Percentiles rank a stretch among this genome's conserved stretches.
These are phyloP conservation scores for Schoenoplectus tabernaemontani DNA, from an alignment of 202 grass and related monocot species.

Conservation along the genomic window DNA sequence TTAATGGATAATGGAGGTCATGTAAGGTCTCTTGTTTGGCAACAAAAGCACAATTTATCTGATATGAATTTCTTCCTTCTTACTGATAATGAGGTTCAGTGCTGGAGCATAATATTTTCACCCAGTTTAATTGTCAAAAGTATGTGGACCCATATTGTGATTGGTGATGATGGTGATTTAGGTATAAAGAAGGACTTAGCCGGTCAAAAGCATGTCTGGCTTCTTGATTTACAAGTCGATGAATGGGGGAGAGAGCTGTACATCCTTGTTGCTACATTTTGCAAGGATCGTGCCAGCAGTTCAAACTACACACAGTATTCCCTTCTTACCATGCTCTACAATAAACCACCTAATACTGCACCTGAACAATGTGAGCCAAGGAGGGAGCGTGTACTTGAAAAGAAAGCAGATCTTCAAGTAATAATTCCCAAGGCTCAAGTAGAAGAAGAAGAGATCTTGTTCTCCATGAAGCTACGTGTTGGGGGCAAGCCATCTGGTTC, in stretches of 20 bases:
- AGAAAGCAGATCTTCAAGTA: conserved; percentile 79
- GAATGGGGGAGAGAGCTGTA: conserved; percentile 62
- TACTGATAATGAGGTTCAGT: conserved; percentile 70
- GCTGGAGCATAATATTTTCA: conserved; percentile 58
- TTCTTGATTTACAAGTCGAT: conserved; percentile 96
- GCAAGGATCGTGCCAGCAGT: conserved; percentile 93
- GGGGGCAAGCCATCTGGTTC: conserved; percentile 96
- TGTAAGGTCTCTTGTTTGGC: conserved; percentile 69
- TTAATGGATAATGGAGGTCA: conserved; percentile 27
- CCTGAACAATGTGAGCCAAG: conserved; percentile 37
- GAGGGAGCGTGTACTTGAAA: conserved; percentile 85
- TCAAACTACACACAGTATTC: conserved; percentile 94
- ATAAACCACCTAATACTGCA: conserved; percentile 39
- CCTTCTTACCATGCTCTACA: conserved; percentile 89
- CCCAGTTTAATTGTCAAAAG: conserved; percentile 43
- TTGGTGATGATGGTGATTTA: conserved; percentile 70
- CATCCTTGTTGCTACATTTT: conserved; percentile 97
- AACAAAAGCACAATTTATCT: conserved; percentile 41
- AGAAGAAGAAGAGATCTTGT: conserved; percentile 69
- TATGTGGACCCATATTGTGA: conserved; percentile 58
- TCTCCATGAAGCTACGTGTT: conserved; percentile 74
- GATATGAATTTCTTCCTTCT: conserved; percentile 63
- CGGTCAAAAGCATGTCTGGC: conserved; percentile 95
- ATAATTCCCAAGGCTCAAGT: conserved; percentile 95
- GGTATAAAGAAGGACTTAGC: conserved; percentile 97